Evolutionary conservation across 192 early-diverging fungal species (phyloP), one percentile per base, ranked within the genome.

Genomic region (Podila clonocystis): DNA sequence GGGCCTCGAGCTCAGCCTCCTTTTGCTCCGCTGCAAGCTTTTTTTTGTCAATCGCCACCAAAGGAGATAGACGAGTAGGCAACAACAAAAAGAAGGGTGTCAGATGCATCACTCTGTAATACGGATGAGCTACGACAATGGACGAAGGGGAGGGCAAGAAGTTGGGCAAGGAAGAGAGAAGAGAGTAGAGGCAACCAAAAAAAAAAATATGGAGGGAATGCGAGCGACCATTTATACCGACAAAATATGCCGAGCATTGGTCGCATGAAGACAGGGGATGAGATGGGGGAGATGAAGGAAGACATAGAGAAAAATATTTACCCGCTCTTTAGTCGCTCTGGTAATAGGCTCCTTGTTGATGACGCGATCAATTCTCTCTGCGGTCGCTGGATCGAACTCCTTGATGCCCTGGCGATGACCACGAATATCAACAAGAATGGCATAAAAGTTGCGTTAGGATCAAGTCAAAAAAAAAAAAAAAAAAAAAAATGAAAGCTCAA

Each of bases 11-110:
- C n/a, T 80, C 77, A 0, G 71, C 77, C 41, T 80, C 77, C 30
- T 80, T 80, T 55, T 73, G 77, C 57, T 80, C 77, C 0, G 71
- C 70, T 20, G 71, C 77, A 41, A 73, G 70, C 77, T 80, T 55
- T 55, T 55, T 12, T 55, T 55, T 55, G 52, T 55, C 52, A 55
- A 26, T 55, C 24, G 52, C 2, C n/a, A 24, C 24, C 45, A 58
- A 55, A 17, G 13, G 29, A 38, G 28, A 62, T 2, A 48, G 29
- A 31, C n/a, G 36, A 2, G 31, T 20, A 22, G 33, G 55, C 34
- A 67, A 63, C 5, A 38, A n/a, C 17, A 59, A n/a, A 61, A 34
- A 61, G 30, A 61, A 33, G 29, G 30, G 59, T 3, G 59, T 61
- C 26, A 61, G 59, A 31, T 61, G 59, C 30, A 33, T 61, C 20